Evolutionary conservation across 768 basidiomycete genomes (phyloP).

Genomic region (Tremella fuciformis): DNA sequence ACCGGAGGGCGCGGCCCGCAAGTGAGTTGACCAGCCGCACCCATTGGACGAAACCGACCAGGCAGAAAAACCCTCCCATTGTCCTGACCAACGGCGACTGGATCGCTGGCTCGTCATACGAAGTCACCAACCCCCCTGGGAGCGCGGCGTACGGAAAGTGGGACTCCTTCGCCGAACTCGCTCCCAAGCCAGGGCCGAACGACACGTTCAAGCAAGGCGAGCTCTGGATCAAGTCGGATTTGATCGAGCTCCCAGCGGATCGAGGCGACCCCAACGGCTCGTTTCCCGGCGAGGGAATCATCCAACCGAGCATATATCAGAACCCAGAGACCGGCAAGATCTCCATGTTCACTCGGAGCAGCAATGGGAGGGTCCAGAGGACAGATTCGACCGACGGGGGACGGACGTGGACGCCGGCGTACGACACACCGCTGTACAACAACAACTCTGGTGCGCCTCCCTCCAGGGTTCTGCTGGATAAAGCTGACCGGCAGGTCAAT

Average conservation of each 20-base stretch:
- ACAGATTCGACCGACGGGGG: constrained; percentile 22
- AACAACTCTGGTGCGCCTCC: constrained; percentile 25
- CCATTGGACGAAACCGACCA: background rate
- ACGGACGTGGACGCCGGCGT: constrained; percentile 18
- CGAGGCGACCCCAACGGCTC: constrained; percentile 10
- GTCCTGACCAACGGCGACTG: constrained; percentile 23
- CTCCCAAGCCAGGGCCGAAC: constrained; percentile 13
- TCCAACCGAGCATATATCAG: constrained; percentile 22
- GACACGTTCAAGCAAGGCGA: constrained; percentile 15
- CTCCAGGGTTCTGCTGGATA: background rate
- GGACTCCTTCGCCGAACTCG: constrained; percentile 20
- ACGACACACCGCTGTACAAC: constrained; percentile 14
- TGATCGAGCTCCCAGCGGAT: constrained; percentile 18
- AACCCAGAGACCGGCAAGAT: background rate
- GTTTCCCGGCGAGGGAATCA: constrained; percentile 26
- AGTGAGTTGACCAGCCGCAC: background rate
- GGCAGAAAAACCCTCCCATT: constrained; percentile 20
- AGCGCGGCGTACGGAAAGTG: constrained; percentile 2
- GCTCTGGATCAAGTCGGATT: constrained; percentile 11
- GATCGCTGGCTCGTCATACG: constrained; percentile 17
- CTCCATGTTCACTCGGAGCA: constrained; percentile 14
- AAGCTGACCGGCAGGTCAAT: background rate
- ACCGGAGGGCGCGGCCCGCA: constrained; percentile 26
- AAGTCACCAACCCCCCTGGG: constrained; percentile 12
- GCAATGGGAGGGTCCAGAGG: constrained; percentile 9